Base-by-base conservation (phyloP, 768 basidiomycete species). In the Ramaria sp. region DNA sequence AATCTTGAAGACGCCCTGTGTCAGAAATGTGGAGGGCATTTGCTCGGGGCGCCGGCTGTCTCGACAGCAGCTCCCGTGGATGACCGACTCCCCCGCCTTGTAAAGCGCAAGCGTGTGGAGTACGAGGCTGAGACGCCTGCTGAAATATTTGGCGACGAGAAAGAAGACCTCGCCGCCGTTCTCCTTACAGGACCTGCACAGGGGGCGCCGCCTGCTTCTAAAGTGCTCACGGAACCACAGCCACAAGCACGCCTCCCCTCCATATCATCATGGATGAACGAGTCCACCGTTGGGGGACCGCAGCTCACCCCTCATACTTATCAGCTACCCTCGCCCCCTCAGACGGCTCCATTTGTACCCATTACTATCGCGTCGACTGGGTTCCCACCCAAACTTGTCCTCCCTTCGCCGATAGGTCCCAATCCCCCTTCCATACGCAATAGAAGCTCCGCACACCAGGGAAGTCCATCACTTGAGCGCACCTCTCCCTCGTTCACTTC, bases 1-100 rank as follows among this genome's bases (percentile, higher is more conserved):
- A 66, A 65, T n/a, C 71, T 81, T 24, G 78, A 79, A 58, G 34
- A 55, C 13, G 58, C 41, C 12, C 17, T n/a, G 24, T 57, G 57
- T 15, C 49, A 33, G 13, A 42, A 42, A 30, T 50, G 49, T 34
- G 51, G 37, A 7, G 56, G 45, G 3, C 41, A 34, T 52, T 7
- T 43, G 27, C 10, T 47, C n/a, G 41, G 39, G 11, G 58, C 55
- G 22, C 45, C 41, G 34, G 22, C 24, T 15, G 7, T 30, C 20
- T 41, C 24, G 34, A 15, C 6, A 6, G 20, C 24, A 12, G n/a
- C 34, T 24, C 19, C 9, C 12, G 37, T 1, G 7, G 53, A 31
- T 13, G 42, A 34, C 12, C 7, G 20, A 22, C 12, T 9, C 7
- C 17, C 5, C 30, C n/a, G 55, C 13, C 39, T 13, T 3, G 45